Conservation (phyloP, 2,329 filamentous ascomycete genomes). For the Curvularia sp. region DNA sequence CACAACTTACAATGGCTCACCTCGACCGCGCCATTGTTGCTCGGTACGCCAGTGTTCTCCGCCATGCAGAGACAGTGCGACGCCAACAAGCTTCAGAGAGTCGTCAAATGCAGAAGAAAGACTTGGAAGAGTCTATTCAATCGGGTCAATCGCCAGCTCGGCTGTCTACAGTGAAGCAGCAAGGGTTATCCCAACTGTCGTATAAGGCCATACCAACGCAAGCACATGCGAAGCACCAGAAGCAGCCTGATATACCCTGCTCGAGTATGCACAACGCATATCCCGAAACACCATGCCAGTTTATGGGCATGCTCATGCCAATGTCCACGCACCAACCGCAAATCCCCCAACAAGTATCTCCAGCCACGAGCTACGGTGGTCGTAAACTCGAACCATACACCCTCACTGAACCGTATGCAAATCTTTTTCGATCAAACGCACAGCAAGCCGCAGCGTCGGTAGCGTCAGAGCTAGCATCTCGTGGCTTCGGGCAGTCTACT, state of each 20-base stretch:
- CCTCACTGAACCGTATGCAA: too few relatives aligned
- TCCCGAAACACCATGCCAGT: not conserved
- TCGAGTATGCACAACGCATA: not conserved
- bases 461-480: slow-evolving; percentile 4
- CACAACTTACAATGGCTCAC: not conserved
- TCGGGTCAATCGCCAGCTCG: not conserved
- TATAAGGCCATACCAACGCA: not conserved
- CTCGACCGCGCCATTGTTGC: slow-evolving; percentile 8
- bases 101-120: not conserved
- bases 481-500: not conserved
- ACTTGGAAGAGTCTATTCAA: too few relatives aligned
- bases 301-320: not conserved
- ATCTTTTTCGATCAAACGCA: not conserved
- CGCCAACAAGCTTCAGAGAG: not conserved
- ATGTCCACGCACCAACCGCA: not conserved
- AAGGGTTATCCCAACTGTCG: too few relatives aligned
- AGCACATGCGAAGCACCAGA: not conserved
- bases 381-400: not conserved
- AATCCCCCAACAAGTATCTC: not conserved
- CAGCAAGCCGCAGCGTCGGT: slow-evolving; percentile 7
- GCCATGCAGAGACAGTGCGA: not conserved
- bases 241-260: not conserved
- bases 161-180: not conserved
- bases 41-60: slow-evolving; percentile 1
- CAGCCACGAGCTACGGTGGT: not conserved